Conservation (phyloP, 495 filamentous ascomycete species). For the Glarea lozoyensis region DNA sequence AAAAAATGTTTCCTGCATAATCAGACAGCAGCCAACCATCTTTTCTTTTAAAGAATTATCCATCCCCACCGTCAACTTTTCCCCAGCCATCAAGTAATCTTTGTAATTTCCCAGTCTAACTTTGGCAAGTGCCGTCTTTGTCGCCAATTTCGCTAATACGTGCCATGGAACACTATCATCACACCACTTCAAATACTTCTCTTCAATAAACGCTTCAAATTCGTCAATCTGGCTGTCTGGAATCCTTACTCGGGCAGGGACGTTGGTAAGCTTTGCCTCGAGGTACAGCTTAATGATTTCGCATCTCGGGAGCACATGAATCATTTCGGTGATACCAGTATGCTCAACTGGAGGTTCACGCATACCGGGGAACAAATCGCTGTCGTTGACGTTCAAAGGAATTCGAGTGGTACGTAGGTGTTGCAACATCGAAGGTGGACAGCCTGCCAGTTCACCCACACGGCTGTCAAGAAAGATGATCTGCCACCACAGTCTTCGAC, state of each 20-base stretch:
- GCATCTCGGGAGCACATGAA: conserved; percentile 45
- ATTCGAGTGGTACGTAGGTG: conserved; percentile 44
- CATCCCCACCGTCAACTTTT: too few relatives aligned
- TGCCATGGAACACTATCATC: conserved; percentile 54
- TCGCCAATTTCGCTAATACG: conserved; percentile 39
- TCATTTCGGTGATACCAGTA: conserved; percentile 46
- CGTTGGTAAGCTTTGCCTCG: conserved; percentile 21
- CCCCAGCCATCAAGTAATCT: too few relatives aligned
- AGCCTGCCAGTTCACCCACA: conserved; percentile 51
- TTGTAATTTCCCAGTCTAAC: too few relatives aligned
- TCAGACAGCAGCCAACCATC: too few relatives aligned
- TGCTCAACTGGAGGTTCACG: conserved; percentile 29
- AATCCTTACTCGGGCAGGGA: conserved; percentile 31
- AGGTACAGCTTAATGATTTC: conserved; percentile 36
- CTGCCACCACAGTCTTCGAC: conserved; percentile 56
- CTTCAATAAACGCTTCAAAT: conserved; percentile 30
- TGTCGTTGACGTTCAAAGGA: conserved; percentile 33
- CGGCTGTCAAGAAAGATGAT: conserved; percentile 45
- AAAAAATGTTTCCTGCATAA: too few relatives aligned
- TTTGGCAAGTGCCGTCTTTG: conserved; percentile 30
- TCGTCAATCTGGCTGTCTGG: conserved; percentile 39
- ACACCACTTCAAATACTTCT: conserved; percentile 45
- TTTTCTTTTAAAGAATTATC: too few relatives aligned
- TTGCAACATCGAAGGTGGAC: conserved; percentile 72
- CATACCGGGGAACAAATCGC: conserved; percentile 33